Percentiles rank a stretch among this genome's conserved stretches.
phyloP scores from a whole-genome alignment of 2,329 filamentous ascomycete species.

The Colletotrichum zoysiae region DNA sequence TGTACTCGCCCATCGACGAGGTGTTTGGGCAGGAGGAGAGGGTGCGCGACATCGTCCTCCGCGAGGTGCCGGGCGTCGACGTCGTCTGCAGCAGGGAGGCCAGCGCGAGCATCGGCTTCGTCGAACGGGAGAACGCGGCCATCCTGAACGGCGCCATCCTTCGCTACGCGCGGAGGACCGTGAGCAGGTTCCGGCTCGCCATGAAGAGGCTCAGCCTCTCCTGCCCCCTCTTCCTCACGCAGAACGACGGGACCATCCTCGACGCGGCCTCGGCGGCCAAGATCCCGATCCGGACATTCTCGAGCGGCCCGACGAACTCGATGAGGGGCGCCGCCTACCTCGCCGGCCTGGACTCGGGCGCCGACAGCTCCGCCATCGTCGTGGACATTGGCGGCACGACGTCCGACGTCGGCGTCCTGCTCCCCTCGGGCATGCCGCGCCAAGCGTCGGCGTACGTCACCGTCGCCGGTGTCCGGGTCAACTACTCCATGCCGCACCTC shows the following conservation, averaged over 20 bases:
- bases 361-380: constrained; percentile 50
- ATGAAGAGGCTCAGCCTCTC: constrained; percentile 61
- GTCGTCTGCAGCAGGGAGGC: constrained; percentile 66
- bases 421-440: constrained; percentile 72
- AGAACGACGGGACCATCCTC: constrained; percentile 74
- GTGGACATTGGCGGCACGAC: constrained; percentile 68
- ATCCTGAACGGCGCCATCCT: constrained; percentile 74
- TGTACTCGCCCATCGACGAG: constrained; percentile 67
- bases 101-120: constrained; percentile 63
- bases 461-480: constrained; percentile 72
- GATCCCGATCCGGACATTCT: constrained; percentile 66
- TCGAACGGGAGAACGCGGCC: constrained; percentile 74
- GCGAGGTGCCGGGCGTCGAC: constrained; percentile 56
- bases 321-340: constrained; percentile 64
- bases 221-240: constrained; percentile 71
- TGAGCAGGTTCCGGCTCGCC: constrained; percentile 66
- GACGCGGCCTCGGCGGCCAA: constrained; percentile 65
- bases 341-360: constrained; percentile 53
- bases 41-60: constrained; percentile 57
- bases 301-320: constrained; percentile 63
- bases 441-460: constrained; percentile 73
- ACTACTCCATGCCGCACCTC: constrained; percentile 58
- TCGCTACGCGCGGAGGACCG: constrained; percentile 56
- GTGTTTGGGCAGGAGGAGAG: constrained; percentile 60
- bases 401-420: constrained; percentile 62